These are phyloP conservation scores for Termitomyces sp. DNA, from an alignment of 768 basidiomycete species.

Conservation along the genomic window DNA sequence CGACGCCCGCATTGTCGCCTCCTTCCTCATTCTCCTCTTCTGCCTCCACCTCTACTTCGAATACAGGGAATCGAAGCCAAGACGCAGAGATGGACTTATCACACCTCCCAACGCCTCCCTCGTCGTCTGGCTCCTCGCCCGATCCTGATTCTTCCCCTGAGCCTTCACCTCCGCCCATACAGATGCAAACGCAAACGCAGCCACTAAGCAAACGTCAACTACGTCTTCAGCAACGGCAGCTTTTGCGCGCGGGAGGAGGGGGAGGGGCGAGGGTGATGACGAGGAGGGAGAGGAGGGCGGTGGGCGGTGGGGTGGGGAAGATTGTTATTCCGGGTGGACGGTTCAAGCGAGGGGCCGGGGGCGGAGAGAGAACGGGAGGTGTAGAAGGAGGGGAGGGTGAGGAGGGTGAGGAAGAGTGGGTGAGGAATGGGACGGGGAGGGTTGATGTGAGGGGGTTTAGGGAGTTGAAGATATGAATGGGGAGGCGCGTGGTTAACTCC, in stretches of 20 bases:
- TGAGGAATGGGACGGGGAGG: constrained; percentile 65
- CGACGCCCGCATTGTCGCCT: constrained; percentile 12
- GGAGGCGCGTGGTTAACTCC: not conserved
- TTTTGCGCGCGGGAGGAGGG: constrained; percentile 3
- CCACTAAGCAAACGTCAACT: not conserved
- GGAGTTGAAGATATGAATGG: constrained; percentile 61
- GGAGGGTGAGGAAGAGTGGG: constrained; percentile 45
- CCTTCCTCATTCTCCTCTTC: constrained; percentile 6
- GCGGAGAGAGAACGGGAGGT: constrained; percentile 13
- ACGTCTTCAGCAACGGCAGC: not conserved
- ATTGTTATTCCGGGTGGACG: constrained; percentile 68
- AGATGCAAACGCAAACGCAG: not conserved
- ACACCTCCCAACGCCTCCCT: not conserved
- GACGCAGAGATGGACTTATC: not conserved
- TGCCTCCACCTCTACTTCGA: too few species aligned
- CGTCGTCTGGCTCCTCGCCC: not conserved
- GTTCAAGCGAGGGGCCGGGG: constrained; percentile 21
- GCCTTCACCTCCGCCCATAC: not conserved
- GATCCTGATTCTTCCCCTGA: not conserved
- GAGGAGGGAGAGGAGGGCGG: constrained; percentile 63
- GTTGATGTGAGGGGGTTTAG: constrained; percentile 76
- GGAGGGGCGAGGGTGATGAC: constrained; percentile 45
- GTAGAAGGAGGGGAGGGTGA: constrained; percentile 29
- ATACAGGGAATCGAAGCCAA: not conserved
- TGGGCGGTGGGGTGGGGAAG: constrained; percentile 58